Conservation (phyloP, 2,329 filamentous ascomycete species). For the Sclerotinia spermophila region DNA sequence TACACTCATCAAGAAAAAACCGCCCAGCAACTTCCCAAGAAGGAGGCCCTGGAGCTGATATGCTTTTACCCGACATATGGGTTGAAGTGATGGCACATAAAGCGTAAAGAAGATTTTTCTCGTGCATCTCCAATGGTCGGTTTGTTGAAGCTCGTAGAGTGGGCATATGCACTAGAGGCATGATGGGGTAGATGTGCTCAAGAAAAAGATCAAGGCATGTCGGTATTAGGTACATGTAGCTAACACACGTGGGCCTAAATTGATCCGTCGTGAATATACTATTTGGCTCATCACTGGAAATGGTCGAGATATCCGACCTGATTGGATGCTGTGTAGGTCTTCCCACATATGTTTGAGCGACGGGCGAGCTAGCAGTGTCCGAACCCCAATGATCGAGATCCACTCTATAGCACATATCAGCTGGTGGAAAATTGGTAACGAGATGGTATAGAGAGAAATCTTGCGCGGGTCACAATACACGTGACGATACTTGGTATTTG, state of each 20-base stretch:
- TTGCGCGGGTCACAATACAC: not conserved
- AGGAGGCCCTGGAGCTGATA: conserved; percentile 39
- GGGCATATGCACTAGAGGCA: conserved; percentile 58
- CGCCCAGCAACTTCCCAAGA: conserved; percentile 50
- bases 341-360: conserved; percentile 23
- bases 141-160: conserved; percentile 48
- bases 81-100: conserved; percentile 54
- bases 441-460: not conserved
- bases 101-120: conserved; percentile 50
- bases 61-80: conserved; percentile 47
- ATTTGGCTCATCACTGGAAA: conserved; percentile 41
- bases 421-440: not conserved
- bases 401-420: not conserved
- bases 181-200: conserved; percentile 59
- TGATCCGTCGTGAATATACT: conserved; percentile 40
- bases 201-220: conserved; percentile 61
- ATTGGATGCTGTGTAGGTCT: conserved; percentile 29
- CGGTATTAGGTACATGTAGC: conserved; percentile 48
- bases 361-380: conserved; percentile 23
- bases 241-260: conserved; percentile 45
- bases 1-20: conserved; percentile 55
- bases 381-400: conserved; percentile 33
- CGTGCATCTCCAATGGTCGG: conserved; percentile 40
- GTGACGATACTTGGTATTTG: not conserved
- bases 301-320: conserved; percentile 36